phyloP scores from a whole-genome alignment of 345 rosid species.

The Balakata baccata region DNA sequence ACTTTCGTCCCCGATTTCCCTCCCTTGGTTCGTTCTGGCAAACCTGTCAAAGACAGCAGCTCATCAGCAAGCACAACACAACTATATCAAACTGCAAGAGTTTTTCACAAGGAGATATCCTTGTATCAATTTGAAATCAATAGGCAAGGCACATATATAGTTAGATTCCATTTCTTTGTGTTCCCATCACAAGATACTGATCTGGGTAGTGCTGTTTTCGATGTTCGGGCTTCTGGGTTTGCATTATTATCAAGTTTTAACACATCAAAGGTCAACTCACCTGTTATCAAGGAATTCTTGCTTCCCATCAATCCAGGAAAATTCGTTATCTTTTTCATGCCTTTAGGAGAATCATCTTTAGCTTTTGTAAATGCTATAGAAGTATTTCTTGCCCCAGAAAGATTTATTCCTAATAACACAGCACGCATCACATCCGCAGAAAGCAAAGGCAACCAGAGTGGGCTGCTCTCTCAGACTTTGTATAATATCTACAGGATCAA shows the following conservation, averaged over 20 bases:
- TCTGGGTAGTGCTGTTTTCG: slow-evolving; percentile 15
- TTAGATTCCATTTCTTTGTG: slow-evolving; percentile 25
- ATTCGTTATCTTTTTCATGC: slow-evolving; percentile 33
- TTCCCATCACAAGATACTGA: slow-evolving; percentile 9
- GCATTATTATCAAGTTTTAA: slow-evolving; percentile 9
- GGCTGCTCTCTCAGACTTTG: slow-evolving; percentile 22
- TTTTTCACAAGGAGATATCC: slow-evolving; percentile 10
- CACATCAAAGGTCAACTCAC: background rate
- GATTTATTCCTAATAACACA: slow-evolving; percentile 21
- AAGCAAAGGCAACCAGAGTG: background rate
- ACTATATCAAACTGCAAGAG: slow-evolving; percentile 23
- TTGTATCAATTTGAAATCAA: slow-evolving; percentile 8
- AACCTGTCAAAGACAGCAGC: background rate
- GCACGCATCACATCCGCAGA: slow-evolving; percentile 7
- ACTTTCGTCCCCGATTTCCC: background rate
- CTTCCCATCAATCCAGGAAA: background rate
- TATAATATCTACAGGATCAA: slow-evolving; percentile 37
- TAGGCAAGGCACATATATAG: slow-evolving; percentile 14
- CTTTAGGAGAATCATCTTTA: slow-evolving; percentile 32
- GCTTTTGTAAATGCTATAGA: slow-evolving; percentile 69
- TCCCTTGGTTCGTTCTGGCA: background rate
- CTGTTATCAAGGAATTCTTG: slow-evolving; percentile 17
- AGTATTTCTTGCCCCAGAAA: slow-evolving; percentile 38
- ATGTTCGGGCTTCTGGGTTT: slow-evolving; percentile 16
- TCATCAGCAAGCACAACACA: background rate